Evolutionary conservation across 352 stramenopile species (phyloP), one percentile per base, ranked within the genome.

Genomic region (Thraustochytrium sp.): DNA sequence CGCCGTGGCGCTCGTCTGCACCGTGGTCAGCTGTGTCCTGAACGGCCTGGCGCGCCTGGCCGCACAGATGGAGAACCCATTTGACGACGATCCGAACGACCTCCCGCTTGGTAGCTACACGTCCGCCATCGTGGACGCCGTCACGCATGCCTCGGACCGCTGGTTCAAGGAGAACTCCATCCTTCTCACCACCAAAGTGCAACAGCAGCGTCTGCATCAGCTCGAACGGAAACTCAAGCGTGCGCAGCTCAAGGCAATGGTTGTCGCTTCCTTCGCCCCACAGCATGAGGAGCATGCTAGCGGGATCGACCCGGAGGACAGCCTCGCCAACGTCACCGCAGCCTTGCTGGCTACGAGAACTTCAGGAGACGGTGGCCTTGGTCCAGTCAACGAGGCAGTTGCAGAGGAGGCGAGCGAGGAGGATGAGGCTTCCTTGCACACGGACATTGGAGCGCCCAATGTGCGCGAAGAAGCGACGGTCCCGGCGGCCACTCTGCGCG

Each of bases 1-100:
- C n/a, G 9, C 68, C 18, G 48, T 64, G 0, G 31, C 40, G 0
- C 13, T 80, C 46, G 53, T 80, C 38, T 80, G 68, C 68, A 80
- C 68, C 23, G 68, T 80, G 68, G 63, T 63, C 34, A 80, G 40
- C 68, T 44, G 31, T 51, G 68, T 80, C 21, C 46, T 80, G 21
- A 80, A 80, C 68, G 68, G 68, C 3, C 68, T 80, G 44, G 68
- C 68, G 21, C 76, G 63, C 23, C 68, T 80, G 13, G 68, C 34
- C 1, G 53, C 29, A 0, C 68, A 80, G 31, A 46, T 80, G 46
- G 68, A 80, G 44, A 63, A 80, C 38, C 68, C 68, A 11, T 80
- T 80, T 51, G 44, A 53, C 23, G 40, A 80, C n/a, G 68, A 61
- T 44, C 46, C 40, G n/a, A 80, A 80, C 51, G 53, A 80, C 53